Conservation (phyloP, 208 protist species). For the Leishmania amazonensis region DNA sequence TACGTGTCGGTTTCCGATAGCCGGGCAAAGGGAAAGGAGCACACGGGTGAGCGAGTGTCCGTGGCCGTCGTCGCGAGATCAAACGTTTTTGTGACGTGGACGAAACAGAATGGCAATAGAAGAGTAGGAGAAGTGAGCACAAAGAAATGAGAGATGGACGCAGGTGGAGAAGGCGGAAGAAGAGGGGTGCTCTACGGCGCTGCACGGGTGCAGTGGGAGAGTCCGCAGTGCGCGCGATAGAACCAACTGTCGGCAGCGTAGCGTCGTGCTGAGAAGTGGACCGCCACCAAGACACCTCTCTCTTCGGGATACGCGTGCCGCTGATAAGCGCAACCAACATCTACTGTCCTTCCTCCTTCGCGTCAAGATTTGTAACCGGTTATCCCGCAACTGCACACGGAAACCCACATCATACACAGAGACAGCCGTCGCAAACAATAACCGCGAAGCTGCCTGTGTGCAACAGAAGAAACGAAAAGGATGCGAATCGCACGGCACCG, state of each 20-base stretch:
- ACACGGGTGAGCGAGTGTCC: background rate
- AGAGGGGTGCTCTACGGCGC: background rate
- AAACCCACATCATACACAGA: background rate
- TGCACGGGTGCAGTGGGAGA: background rate
- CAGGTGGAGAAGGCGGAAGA: background rate
- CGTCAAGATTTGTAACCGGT: background rate
- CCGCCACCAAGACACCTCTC: background rate
- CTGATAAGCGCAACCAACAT: background rate
- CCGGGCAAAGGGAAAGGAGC: background rate
- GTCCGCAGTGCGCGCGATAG: background rate
- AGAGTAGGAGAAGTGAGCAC: background rate
- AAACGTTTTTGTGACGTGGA: background rate
- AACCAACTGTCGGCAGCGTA: background rate
- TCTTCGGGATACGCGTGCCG: background rate
- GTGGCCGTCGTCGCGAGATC: background rate
- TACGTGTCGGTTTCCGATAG: background rate
- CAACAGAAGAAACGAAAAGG: background rate
- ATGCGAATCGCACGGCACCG: background rate
- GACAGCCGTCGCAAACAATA: background rate
- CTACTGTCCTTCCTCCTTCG: background rate
- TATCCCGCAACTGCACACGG: background rate
- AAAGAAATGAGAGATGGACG: background rate
- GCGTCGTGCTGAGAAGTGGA: background rate
- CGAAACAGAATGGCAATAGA: background rate
- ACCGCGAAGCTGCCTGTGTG: background rate